phyloP scores from a whole-genome alignment of 148 eudicot species.

The Selenicereus undatus region DNA sequence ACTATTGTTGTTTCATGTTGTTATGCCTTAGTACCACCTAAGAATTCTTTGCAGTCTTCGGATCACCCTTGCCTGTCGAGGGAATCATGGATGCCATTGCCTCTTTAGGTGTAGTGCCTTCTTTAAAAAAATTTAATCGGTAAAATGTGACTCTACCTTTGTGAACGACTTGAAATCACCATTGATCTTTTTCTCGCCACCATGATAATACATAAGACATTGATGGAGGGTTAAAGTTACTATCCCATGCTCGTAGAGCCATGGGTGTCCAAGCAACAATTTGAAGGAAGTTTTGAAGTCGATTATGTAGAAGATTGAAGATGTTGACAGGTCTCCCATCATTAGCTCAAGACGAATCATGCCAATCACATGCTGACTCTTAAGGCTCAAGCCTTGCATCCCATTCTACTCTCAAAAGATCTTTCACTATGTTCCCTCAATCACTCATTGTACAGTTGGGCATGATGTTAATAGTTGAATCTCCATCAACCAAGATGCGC shows the following conservation, averaged over 20 bases:
- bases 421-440: too few species aligned
- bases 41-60: too few species aligned
- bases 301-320: too few species aligned
- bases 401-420: too few species aligned
- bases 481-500: too few species aligned
- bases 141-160: background rate
- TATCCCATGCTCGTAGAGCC: slow-evolving; percentile 15
- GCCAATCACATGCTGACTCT: too few species aligned
- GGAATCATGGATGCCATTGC: background rate
- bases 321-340: too few species aligned
- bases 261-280: background rate
- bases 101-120: background rate
- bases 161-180: slow-evolving; percentile 7
- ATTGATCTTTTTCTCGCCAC: slow-evolving; percentile 10
- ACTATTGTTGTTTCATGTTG: background rate
- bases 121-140: background rate
- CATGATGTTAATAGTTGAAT: too few species aligned
- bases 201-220: slow-evolving; percentile 3
- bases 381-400: too few species aligned
- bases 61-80: background rate
- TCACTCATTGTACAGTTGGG: too few species aligned
- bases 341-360: too few species aligned
- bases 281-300: background rate
- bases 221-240: background rate
- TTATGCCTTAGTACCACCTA: too few species aligned